Evolutionary conservation across 2,329 filamentous ascomycete species (phyloP).

Genomic region (Alternaria sp.): DNA sequence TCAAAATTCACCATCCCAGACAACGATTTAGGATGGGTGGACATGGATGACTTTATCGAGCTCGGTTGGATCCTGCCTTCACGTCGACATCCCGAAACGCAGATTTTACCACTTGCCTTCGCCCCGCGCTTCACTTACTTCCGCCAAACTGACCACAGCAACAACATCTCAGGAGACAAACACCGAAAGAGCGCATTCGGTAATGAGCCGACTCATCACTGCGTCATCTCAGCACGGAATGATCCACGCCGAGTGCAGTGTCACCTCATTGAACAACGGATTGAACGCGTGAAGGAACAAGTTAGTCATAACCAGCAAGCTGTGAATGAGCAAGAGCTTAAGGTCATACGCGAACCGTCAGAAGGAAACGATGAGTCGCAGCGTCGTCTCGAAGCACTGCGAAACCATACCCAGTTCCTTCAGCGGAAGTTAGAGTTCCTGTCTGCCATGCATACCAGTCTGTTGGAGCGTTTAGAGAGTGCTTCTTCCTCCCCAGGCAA

Average conservation of each 20-base stretch:
- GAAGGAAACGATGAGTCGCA: slow-evolving; percentile 61
- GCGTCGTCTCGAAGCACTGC: slow-evolving; percentile 63
- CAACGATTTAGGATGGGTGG: slow-evolving; percentile 94
- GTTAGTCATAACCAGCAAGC: slow-evolving; percentile 76
- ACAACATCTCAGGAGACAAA: slow-evolving; percentile 79
- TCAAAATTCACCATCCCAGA: slow-evolving; percentile 95
- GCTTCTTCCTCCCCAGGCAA: slow-evolving; percentile 70
- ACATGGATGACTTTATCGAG: slow-evolving; percentile 99
- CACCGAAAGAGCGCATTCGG: slow-evolving; percentile 89
- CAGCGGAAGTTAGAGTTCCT: slow-evolving; percentile 67
- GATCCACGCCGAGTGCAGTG: slow-evolving; percentile 90
- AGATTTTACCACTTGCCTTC: slow-evolving; percentile 90
- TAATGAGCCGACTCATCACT: slow-evolving; percentile 90
- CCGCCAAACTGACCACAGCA: slow-evolving; percentile 90
- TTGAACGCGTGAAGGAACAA: slow-evolving; percentile 80
- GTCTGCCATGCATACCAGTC: slow-evolving; percentile 63
- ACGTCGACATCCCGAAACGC: slow-evolving; percentile 88
- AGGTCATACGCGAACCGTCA: slow-evolving; percentile 63
- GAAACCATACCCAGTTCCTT: slow-evolving; percentile 65
- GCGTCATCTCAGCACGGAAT: slow-evolving; percentile 79
- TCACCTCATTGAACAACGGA: slow-evolving; percentile 80
- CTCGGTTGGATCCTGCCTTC: slow-evolving; percentile 94
- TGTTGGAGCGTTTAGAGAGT: slow-evolving; percentile 64
- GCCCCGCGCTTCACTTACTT: slow-evolving; percentile 98
- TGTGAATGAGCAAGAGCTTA: slow-evolving; percentile 78